Percentiles rank a stretch among this genome's conserved stretches.
phyloP scores from a whole-genome alignment of 1,284 basidiomycete species.

The Kalmanozyma brasiliensis region DNA sequence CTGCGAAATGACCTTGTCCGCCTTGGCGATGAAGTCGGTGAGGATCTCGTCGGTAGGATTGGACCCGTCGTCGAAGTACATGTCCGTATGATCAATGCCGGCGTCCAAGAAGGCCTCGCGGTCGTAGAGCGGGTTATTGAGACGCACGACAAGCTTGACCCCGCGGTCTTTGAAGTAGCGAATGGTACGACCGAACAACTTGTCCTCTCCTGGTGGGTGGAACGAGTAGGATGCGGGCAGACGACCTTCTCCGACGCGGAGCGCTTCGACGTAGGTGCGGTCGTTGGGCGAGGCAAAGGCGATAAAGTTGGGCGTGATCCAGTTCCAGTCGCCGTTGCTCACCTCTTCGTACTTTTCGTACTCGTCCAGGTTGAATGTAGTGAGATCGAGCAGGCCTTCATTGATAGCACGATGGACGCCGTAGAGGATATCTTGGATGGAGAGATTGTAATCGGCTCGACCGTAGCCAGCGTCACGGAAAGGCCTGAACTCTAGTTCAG shows the following conservation, averaged over 20 bases:
- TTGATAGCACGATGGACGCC: conserved; percentile 94
- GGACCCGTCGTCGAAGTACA: conserved; percentile 98
- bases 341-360: conserved; percentile 83
- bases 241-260: conserved; percentile 66
- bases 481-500: conserved; percentile 78
- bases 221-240: conserved; percentile 10
- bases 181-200: conserved; percentile 76
- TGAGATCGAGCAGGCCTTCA: conserved; percentile 87
- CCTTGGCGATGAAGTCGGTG: conserved; percentile 84
- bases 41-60: conserved; percentile 96
- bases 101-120: conserved; percentile 81
- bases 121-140: conserved; percentile 96
- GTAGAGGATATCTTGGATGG: conserved; percentile 87
- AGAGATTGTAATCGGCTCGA: conserved; percentile 89
- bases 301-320: conserved; percentile 75
- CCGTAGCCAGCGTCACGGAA: conserved; percentile 96
- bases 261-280: conserved; percentile 57
- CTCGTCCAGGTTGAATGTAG: conserved; percentile 82
- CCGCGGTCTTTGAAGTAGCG: conserved; percentile 88
- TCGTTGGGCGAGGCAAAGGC: conserved; percentile 88
- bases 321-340: conserved; percentile 88
- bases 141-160: conserved; percentile 89
- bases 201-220: conserved; percentile 21
- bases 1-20: conserved; percentile 80
- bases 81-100: conserved; percentile 82